A percentile compares a stretch with the other conserved stretches of the same genome.
Conservation (phyloP, 2,329 filamentous ascomycete genomes). For the Pseudogymnoascus sp. region DNA sequence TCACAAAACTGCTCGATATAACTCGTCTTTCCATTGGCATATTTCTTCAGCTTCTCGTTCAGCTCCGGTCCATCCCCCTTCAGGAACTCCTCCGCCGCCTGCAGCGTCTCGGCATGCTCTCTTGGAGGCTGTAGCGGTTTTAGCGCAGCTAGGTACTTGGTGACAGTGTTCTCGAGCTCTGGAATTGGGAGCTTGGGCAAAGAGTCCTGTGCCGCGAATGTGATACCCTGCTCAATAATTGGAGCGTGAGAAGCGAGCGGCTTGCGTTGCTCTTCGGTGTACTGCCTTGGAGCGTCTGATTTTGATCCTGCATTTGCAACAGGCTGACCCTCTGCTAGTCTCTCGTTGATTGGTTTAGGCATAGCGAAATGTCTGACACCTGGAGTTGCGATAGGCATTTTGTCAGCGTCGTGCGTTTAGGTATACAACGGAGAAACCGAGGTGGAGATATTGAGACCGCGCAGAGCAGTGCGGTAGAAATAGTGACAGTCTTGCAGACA, state of each 20-base stretch:
- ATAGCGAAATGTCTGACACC: slow-evolving; percentile 64
- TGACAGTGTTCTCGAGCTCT: slow-evolving; percentile 68
- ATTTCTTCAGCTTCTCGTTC: slow-evolving; percentile 83
- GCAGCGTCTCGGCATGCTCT: slow-evolving; percentile 75
- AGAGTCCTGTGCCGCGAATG: slow-evolving; percentile 80
- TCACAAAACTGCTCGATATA: slow-evolving; percentile 98
- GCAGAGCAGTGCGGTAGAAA: slow-evolving; percentile 84
- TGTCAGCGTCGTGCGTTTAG: slow-evolving; percentile 45
- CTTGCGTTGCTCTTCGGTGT: slow-evolving; percentile 38
- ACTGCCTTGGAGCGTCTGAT: slow-evolving; percentile 21
- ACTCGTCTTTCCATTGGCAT: slow-evolving; percentile 83
- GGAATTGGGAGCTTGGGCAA: slow-evolving; percentile 91
- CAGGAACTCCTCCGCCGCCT: slow-evolving; percentile 77
- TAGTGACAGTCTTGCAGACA: slow-evolving; percentile 85
- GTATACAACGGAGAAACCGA: slow-evolving; percentile 68
- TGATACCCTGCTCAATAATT: slow-evolving; percentile 59
- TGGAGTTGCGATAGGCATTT: slow-evolving; percentile 51
- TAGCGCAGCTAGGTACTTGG: slow-evolving; percentile 71
- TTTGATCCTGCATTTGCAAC: slow-evolving; percentile 4
- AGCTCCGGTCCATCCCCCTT: slow-evolving; percentile 72
- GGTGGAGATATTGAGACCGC: slow-evolving; percentile 75
- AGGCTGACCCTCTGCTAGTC: slow-evolving; percentile 42
- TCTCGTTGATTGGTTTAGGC: slow-evolving; percentile 66
- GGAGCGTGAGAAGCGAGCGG: slow-evolving; percentile 40
- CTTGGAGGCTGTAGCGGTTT: slow-evolving; percentile 71